Base-by-base conservation (phyloP, 2,329 filamentous ascomycete genomes). In the Alternaria sp. region DNA sequence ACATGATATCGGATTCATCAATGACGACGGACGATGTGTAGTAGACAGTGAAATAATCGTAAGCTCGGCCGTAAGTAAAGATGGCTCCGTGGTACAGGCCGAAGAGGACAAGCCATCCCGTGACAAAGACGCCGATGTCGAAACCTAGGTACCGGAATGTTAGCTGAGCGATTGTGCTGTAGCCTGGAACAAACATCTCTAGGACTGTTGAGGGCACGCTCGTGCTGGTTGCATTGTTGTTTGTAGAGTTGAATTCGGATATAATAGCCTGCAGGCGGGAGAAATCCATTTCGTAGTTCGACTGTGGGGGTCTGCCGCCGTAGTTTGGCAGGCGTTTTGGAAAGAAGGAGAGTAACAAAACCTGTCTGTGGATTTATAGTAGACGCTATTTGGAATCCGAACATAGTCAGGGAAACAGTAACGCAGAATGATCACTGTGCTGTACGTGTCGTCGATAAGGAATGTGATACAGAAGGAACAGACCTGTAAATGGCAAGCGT, bases 111-210 rank as follows among this genome's bases (percentile, higher is more conserved):
- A 83, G 70, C 34, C 76, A 75, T 14, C 79, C 66, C 0, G 82
- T 81, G 20, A 84, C 82, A 39, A 82, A 67, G 32, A 84, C 58
- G n/a, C 81, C 82, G 59, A 84, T 78, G 62, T 85, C 83, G 55
- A 85, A 76, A 12, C 82, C 81, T n/a, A 83, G 74, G 3, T 75
- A 62, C 4, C 79, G 73, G 7, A 76, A 71, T 26, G 82, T 71
- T 57, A 81, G 79, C 30, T 79, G 76, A 1, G 81, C 83, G 34
- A 36, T 36, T 36, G 14, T 36, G 32, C 32, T 36, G 14, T 36
- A 36, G 32, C 32, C 32, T 8, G 83, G 83, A 36, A 85, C 78
- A n/a, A 85, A 69, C 2, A 81, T 74, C 48, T 85, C 83, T n/a
- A 85, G 75, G 18, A 85, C 74, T 16, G 79, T 81, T 20, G 79